Percentiles rank a stretch among this genome's conserved stretches.
Evolutionary conservation across 495 filamentous ascomycete genomes (phyloP).

Genomic region (Neurospora sp.): DNA sequence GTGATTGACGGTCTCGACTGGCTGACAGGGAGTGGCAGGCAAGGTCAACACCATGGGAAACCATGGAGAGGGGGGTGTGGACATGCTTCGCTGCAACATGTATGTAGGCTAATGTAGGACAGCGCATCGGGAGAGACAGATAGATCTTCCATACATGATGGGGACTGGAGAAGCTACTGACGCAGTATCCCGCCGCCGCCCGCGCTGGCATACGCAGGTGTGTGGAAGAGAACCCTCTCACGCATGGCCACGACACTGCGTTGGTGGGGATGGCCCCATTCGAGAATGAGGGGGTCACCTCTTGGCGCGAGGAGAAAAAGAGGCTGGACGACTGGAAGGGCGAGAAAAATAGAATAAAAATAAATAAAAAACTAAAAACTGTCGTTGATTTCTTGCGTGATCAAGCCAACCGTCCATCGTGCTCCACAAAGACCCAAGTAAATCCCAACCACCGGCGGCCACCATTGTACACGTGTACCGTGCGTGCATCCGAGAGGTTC

Average conservation of each 20-base stretch:
- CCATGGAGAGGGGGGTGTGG: background rate
- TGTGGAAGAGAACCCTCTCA: background rate
- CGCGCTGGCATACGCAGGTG: conserved; percentile 6
- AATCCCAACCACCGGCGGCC: background rate
- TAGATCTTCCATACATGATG: conserved; percentile 11
- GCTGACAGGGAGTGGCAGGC: background rate
- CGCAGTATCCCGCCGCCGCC: conserved; percentile 15
- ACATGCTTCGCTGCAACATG: background rate
- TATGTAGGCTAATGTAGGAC: conserved; percentile 14
- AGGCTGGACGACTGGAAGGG: background rate
- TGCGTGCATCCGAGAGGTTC: background rate
- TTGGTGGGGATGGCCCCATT: background rate
- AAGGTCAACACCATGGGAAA: background rate
- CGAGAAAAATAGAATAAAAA: background rate
- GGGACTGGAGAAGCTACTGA: background rate
- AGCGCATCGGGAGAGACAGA: conserved; percentile 12
- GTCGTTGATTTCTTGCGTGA: background rate
- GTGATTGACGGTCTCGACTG: background rate
- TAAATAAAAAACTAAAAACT: background rate
- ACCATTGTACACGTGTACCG: background rate
- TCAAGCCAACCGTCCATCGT: background rate
- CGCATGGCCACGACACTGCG: conserved; percentile 1
- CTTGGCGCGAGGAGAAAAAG: conserved; percentile 1
- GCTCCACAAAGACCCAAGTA: background rate
- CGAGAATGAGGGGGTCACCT: background rate